A percentile compares a stretch with the other conserved stretches of the same genome.
Evolutionary conservation across 371 early-diverging fungal genomes (phyloP).

Genomic region (Mucor irregularis): DNA sequence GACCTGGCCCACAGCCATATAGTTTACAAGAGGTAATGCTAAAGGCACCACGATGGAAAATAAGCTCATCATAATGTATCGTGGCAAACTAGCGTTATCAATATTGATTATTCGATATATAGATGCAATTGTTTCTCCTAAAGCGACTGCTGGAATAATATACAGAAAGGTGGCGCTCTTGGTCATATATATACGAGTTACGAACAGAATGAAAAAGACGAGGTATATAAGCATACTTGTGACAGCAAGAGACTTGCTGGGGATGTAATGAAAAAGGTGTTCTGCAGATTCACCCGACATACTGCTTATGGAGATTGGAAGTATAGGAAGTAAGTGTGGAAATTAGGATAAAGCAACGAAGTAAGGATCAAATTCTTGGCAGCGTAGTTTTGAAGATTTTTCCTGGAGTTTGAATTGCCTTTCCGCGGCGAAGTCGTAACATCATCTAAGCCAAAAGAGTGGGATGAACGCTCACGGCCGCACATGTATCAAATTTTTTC

Average conservation of each 20-base stretch:
- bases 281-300: no score
- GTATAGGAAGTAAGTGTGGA: no score
- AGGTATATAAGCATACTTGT: background rate
- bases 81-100: background rate
- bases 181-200: background rate
- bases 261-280: constrained; percentile 3
- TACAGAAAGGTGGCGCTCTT: constrained; percentile 14
- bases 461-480: no score
- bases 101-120: constrained; percentile 17
- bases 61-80: constrained; percentile 1
- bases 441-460: no score
- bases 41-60: background rate
- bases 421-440: no score
- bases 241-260: constrained; percentile 2
- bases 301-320: no score
- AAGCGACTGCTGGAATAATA: constrained; percentile 28
- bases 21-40: constrained; percentile 10
- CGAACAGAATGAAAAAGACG: constrained; percentile 1
- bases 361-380: no score
- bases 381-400: no score
- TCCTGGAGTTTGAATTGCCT: no score
- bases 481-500: no score
- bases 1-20: constrained; percentile 8
- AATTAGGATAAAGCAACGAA: no score
- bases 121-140: constrained; percentile 30